Percentiles rank a stretch among this genome's conserved stretches.
Evolutionary conservation across 75 land plant genomes (phyloP).

Genomic region (Pinus albicaulis): DNA sequence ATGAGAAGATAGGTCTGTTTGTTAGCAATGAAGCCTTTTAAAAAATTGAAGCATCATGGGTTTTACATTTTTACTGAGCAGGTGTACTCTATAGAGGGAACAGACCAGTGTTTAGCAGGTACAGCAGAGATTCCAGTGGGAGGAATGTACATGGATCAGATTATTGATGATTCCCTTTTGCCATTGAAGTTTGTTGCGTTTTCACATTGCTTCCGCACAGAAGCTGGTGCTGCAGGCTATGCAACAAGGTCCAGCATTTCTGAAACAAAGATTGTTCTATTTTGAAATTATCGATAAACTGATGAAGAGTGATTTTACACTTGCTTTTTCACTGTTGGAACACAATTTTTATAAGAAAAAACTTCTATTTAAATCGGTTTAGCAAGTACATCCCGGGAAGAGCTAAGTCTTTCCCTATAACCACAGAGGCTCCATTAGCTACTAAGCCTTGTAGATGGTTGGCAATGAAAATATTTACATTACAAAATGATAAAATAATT

Average conservation of each 20-base stretch:
- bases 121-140: constrained; percentile 99
- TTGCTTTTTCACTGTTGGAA: too few relatives aligned
- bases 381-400: too few relatives aligned
- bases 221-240: constrained; percentile 97
- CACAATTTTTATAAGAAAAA: too few relatives aligned
- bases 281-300: too few relatives aligned
- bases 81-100: constrained; percentile 93
- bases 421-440: too few relatives aligned
- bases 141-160: constrained; percentile 93
- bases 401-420: too few relatives aligned
- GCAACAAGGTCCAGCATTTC: constrained; percentile 73
- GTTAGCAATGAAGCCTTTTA: not conserved
- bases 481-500: too few relatives aligned
- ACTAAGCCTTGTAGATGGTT: too few relatives aligned
- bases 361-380: too few relatives aligned
- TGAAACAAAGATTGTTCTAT: not conserved
- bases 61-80: constrained; percentile 19
- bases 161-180: constrained; percentile 64
- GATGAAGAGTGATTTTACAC: too few relatives aligned
- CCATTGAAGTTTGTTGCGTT: constrained; percentile 90
- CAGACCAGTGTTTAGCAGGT: constrained; percentile 91
- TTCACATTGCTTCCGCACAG: constrained; percentile 98
- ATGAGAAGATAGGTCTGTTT: not conserved
- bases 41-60: not conserved
- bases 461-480: too few relatives aligned